Conservation (phyloP, 2,329 filamentous ascomycete genomes). For the Phoma sp. region DNA sequence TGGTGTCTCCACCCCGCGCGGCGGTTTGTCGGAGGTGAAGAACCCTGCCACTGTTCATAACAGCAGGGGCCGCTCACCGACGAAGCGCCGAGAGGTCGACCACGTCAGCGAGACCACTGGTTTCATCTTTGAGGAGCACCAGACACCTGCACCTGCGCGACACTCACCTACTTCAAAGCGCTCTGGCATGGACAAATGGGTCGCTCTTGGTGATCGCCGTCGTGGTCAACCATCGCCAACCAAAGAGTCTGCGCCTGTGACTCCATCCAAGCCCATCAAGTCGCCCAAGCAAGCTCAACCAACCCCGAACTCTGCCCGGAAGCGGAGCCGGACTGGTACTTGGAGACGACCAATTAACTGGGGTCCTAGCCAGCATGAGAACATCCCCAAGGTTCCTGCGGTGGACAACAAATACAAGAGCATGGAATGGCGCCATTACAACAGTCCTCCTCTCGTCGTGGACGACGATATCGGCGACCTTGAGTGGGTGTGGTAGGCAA, state of each 20-base stretch:
- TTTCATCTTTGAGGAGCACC: constrained; percentile 75
- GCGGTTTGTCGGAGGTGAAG: constrained; percentile 62
- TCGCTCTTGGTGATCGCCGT: constrained; percentile 82
- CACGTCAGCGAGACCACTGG: constrained; percentile 72
- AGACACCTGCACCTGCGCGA: constrained; percentile 49
- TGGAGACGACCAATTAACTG: constrained; percentile 48
- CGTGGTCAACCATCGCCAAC: constrained; percentile 61
- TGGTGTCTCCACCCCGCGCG: constrained; percentile 59
- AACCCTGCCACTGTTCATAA: constrained; percentile 62
- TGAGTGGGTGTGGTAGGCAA: constrained; percentile 95
- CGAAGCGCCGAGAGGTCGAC: constrained; percentile 59
- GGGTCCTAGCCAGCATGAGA: constrained; percentile 48
- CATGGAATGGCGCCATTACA: constrained; percentile 59
- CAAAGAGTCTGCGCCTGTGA: constrained; percentile 35
- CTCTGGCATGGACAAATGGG: constrained; percentile 81
- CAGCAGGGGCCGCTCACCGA: constrained; percentile 50
- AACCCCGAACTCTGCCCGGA: constrained; percentile 45
- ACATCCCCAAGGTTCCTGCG: constrained; percentile 40
- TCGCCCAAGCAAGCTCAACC: constrained; percentile 43
- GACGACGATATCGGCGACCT: constrained; percentile 77
- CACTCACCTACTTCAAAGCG: constrained; percentile 74
- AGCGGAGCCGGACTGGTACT: constrained; percentile 50
- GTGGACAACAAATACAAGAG: constrained; percentile 54
- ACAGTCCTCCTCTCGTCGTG: constrained; percentile 30
- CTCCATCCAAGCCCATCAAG: constrained; percentile 53